phyloP scores from a whole-genome alignment of 2,329 filamentous ascomycete species.

The Aureobasidium sp. region DNA sequence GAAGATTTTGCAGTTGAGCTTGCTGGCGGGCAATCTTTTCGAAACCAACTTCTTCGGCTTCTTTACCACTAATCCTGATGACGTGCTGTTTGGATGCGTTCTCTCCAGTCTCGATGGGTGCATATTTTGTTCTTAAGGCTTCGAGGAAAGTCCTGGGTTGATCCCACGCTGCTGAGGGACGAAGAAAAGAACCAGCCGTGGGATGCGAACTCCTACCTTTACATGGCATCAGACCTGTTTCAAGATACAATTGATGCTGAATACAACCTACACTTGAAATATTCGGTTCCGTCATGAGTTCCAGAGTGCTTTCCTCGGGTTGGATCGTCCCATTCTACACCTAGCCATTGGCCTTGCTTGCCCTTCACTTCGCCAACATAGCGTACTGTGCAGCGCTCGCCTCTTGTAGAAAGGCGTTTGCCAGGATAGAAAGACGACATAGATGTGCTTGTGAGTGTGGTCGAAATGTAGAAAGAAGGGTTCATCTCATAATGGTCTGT shows the following conservation, averaged over 20 bases:
- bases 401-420: constrained; percentile 73
- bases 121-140: constrained; percentile 79
- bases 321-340: constrained; percentile 93
- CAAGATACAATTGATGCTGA: background rate
- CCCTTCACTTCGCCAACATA: constrained; percentile 72
- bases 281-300: constrained; percentile 67
- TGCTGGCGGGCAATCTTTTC: constrained; percentile 82
- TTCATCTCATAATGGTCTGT: constrained; percentile 1
- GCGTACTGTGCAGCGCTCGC: constrained; percentile 72
- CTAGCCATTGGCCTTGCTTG: constrained; percentile 76
- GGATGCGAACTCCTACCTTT: constrained; percentile 55
- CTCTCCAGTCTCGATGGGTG: constrained; percentile 41
- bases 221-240: constrained; percentile 5
- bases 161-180: constrained; percentile 66
- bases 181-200: constrained; percentile 79
- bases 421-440: constrained; percentile 44
- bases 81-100: constrained; percentile 29
- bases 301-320: constrained; percentile 86
- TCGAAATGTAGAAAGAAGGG: background rate
- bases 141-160: constrained; percentile 65
- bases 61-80: constrained; percentile 70
- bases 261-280: constrained; percentile 66
- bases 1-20: constrained; percentile 69
- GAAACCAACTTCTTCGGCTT: constrained; percentile 90
- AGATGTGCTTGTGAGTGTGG: background rate